phyloP scores from a whole-genome alignment of 2,329 filamentous ascomycete genomes.

The Ophiostoma sp. region DNA sequence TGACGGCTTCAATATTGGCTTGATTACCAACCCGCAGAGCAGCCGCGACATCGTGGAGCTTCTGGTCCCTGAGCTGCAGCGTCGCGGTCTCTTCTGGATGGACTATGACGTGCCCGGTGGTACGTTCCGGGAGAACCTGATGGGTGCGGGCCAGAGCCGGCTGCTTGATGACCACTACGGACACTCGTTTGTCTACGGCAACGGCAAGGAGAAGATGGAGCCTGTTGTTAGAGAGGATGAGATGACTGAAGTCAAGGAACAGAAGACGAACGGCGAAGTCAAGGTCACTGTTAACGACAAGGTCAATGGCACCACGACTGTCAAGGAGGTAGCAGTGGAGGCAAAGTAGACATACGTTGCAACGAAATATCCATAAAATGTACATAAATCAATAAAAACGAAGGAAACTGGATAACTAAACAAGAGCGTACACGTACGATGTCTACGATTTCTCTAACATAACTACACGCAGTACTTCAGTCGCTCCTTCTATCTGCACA shows the following conservation, averaged over 20 bases:
- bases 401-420: not conserved
- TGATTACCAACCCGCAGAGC: constrained; percentile 48
- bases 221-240: not conserved
- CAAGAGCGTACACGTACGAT: too few species aligned
- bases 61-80: constrained; percentile 61
- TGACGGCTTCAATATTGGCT: constrained; percentile 67
- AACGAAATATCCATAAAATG: not conserved
- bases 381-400: not conserved
- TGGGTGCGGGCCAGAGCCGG: constrained; percentile 38
- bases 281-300: not conserved
- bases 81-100: constrained; percentile 57
- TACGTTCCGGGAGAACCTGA: constrained; percentile 47
- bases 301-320: not conserved
- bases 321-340: not conserved
- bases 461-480: not conserved
- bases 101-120: constrained; percentile 46
- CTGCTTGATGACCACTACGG: constrained; percentile 43
- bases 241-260: not conserved
- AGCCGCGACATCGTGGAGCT: constrained; percentile 68
- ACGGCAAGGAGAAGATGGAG: constrained; percentile 17
- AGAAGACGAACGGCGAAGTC: not conserved
- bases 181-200: constrained; percentile 40
- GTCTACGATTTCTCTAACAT: not conserved
- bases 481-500: constrained; percentile 5
- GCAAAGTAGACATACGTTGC: not conserved